Percentiles rank a stretch among this genome's conserved stretches.
Conservation (phyloP, 768 basidiomycete species). For the Mycena chlorophos region DNA sequence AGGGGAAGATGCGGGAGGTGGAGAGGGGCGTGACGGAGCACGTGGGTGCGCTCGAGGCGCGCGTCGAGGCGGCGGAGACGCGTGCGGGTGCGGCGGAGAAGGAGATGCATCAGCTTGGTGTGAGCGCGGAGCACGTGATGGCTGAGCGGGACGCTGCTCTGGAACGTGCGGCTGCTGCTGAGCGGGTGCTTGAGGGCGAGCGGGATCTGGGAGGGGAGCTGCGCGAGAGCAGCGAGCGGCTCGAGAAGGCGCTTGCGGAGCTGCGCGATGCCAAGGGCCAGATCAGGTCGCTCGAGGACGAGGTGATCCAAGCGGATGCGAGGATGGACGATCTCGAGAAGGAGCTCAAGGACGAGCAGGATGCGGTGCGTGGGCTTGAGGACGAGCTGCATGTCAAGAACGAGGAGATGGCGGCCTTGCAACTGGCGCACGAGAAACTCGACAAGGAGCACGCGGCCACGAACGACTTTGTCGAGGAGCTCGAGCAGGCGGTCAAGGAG, state of each 20-base stretch:
- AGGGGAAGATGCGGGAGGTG: constrained; percentile 68
- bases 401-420: constrained; percentile 40
- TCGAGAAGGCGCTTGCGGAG: constrained; percentile 56
- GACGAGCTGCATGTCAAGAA: constrained; percentile 39
- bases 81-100: constrained; percentile 42
- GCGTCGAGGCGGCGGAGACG: constrained; percentile 53
- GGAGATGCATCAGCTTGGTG: constrained; percentile 35
- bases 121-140: constrained; percentile 46
- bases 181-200: constrained; percentile 60
- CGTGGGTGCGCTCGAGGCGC: constrained; percentile 62
- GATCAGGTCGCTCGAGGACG: constrained; percentile 63
- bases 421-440: constrained; percentile 36
- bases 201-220: constrained; percentile 70
- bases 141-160: constrained; percentile 56
- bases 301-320: constrained; percentile 51
- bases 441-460: constrained; percentile 49
- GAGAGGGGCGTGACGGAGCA: constrained; percentile 69
- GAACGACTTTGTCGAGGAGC: constrained; percentile 55
- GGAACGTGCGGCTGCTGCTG: constrained; percentile 65
- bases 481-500: constrained; percentile 59
- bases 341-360: constrained; percentile 55
- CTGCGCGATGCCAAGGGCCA: constrained; percentile 59
- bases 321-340: constrained; percentile 58
- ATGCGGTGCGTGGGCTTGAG: constrained; percentile 44
- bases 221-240: constrained; percentile 62